These are phyloP conservation scores for Priceomyces castillae DNA, from an alignment of 805 yeast genomes.

Conservation along the genomic window DNA sequence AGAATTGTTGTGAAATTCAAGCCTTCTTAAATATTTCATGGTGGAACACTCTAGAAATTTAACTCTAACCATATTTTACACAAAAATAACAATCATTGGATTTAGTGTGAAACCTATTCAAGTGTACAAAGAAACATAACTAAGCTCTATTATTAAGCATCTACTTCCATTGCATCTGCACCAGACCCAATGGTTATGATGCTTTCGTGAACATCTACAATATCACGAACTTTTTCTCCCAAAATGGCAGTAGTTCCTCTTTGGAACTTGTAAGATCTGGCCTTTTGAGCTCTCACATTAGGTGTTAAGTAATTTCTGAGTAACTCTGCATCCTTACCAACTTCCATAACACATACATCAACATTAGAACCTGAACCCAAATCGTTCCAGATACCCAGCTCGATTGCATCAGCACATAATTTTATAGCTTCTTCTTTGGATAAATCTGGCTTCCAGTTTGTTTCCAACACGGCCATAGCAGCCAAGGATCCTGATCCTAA, in stretches of 20 bases:
- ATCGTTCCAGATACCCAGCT: slow-evolving; percentile 98
- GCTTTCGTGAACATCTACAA: slow-evolving; percentile 69
- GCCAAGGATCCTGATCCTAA: slow-evolving; percentile 97
- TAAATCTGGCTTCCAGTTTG: slow-evolving; percentile 77
- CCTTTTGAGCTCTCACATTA: slow-evolving; percentile 79
- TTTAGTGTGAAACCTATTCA: background rate
- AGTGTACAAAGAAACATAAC: background rate
- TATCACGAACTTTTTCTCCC: slow-evolving; percentile 59
- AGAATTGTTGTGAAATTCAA: background rate
- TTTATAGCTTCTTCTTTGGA: slow-evolving; percentile 87
- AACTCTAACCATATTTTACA: slow-evolving; percentile 4
- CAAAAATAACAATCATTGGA: slow-evolving; percentile 1
- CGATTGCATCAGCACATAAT: slow-evolving; percentile 88
- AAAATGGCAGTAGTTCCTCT: slow-evolving; percentile 94
- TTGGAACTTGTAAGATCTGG: slow-evolving; percentile 77
- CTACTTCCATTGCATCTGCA: slow-evolving; percentile 42
- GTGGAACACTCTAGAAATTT: slow-evolving; percentile 17
- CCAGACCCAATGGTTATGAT: slow-evolving; percentile 37
- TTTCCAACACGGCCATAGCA: slow-evolving; percentile 96
- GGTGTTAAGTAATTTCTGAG: slow-evolving; percentile 89
- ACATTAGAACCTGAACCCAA: slow-evolving; percentile 98
- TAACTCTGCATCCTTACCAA: slow-evolving; percentile 81
- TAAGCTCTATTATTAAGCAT: slow-evolving; percentile 22
- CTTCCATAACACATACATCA: slow-evolving; percentile 95
- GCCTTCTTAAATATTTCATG: background rate